Conservation (phyloP, 495 filamentous ascomycete species). For the Hypoxylon fuscum region DNA sequence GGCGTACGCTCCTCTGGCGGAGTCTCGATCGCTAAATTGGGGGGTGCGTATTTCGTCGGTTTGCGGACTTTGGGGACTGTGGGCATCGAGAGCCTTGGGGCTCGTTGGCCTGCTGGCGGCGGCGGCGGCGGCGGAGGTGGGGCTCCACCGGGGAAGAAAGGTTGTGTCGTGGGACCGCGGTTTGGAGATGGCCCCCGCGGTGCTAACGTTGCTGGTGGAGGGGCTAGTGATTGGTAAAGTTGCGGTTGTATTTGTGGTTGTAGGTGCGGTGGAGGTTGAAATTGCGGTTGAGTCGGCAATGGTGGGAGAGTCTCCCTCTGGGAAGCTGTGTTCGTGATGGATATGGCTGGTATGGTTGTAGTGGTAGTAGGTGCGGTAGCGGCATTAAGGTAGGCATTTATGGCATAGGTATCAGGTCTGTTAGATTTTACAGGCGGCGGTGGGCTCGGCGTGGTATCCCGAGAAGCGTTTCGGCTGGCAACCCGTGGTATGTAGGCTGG, state of each 20-base stretch:
- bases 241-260: too few species aligned
- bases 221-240: background rate
- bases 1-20: background rate
- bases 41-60: slow-evolving; percentile 19
- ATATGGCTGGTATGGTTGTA: background rate
- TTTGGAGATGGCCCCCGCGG: background rate
- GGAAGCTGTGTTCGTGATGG: background rate
- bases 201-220: background rate
- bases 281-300: slow-evolving; percentile 20
- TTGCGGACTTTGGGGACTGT: slow-evolving; percentile 7
- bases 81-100: slow-evolving; percentile 15
- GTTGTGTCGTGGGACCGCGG: slow-evolving; percentile 1
- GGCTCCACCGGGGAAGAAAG: background rate
- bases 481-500: slow-evolving; percentile 57
- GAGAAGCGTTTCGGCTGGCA: slow-evolving; percentile 43
- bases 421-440: slow-evolving; percentile 30
- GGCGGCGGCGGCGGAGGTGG: slow-evolving; percentile 5
- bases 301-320: background rate
- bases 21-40: background rate
- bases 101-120: background rate
- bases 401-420: slow-evolving; percentile 36
- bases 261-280: slow-evolving; percentile 10
- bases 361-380: background rate
- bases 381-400: slow-evolving; percentile 41
- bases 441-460: slow-evolving; percentile 26